Conservation (phyloP, 495 filamentous ascomycete genomes). For the Neurospora sp. region DNA sequence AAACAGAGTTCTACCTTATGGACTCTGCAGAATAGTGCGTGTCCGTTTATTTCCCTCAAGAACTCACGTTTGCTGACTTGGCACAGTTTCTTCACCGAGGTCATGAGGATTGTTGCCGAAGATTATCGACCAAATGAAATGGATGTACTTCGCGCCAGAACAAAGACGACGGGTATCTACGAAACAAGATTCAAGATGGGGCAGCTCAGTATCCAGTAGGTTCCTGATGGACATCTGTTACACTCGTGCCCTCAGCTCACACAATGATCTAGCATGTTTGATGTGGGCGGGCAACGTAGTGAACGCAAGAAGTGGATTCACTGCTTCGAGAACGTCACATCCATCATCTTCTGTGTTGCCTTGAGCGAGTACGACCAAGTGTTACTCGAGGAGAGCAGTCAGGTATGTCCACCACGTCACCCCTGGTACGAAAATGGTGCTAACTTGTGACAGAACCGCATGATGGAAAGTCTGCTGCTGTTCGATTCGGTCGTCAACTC, state of each 20-base stretch:
- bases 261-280: constrained; percentile 72
- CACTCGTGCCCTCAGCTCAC: constrained; percentile 12
- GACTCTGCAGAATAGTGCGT: constrained; percentile 97
- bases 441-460: constrained; percentile 64
- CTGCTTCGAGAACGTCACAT: constrained; percentile 98
- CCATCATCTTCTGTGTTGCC: constrained; percentile 99
- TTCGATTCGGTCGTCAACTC: constrained; percentile 99
- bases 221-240: constrained; percentile 1
- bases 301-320: constrained; percentile 99
- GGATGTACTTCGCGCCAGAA: constrained; percentile 88
- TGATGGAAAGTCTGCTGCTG: constrained; percentile 97
- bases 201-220: constrained; percentile 96
- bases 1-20: constrained; percentile 98
- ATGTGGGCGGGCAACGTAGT: constrained; percentile 92
- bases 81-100: constrained; percentile 87
- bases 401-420: constrained; percentile 44
- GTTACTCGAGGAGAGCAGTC: constrained; percentile 90
- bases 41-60: not conserved
- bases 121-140: constrained; percentile 87
- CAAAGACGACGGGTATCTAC: constrained; percentile 99
- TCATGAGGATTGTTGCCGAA: constrained; percentile 67
- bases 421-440: not conserved
- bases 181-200: constrained; percentile 98
- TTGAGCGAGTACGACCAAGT: constrained; percentile 98
- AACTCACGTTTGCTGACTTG: constrained; percentile 1